phyloP scores from a whole-genome alignment of 306 rosid genomes.

The Citrullus amarus region DNA sequence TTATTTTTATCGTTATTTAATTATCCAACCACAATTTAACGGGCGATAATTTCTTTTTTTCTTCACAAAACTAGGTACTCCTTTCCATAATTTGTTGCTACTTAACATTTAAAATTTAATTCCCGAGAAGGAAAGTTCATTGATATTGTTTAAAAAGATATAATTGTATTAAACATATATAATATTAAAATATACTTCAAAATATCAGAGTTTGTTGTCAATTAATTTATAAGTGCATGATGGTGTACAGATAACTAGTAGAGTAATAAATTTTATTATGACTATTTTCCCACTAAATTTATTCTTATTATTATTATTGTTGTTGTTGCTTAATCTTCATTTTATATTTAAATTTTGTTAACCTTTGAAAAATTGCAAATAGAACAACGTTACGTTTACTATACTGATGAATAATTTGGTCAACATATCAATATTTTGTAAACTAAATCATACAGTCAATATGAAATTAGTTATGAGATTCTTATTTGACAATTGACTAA shows the following conservation, averaged over 20 bases:
- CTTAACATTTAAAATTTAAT: no score
- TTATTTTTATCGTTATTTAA: no score
- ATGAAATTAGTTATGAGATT: not conserved
- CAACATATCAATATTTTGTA: not conserved
- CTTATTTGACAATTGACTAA: not conserved
- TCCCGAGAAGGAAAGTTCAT: no score
- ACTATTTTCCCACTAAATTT: not conserved
- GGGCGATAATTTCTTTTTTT: no score
- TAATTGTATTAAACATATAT: no score
- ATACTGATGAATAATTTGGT: not conserved
- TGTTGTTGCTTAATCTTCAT: not conserved
- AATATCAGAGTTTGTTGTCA: not conserved
- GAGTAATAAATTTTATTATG: no score
- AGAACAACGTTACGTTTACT: not conserved
- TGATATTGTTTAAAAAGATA: no score
- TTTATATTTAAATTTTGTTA: not conserved
- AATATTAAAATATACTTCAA: no score
- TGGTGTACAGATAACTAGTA: no score
- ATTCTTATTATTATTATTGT: not conserved
- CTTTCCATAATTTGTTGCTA: no score
- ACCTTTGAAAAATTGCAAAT: not conserved
- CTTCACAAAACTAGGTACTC: no score
- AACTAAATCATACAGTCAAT: not conserved
- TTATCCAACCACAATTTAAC: no score
- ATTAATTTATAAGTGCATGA: not conserved